Evolutionary conservation across 2,329 filamentous ascomycete genomes (phyloP).

Genomic region (Cladosporium sp.): DNA sequence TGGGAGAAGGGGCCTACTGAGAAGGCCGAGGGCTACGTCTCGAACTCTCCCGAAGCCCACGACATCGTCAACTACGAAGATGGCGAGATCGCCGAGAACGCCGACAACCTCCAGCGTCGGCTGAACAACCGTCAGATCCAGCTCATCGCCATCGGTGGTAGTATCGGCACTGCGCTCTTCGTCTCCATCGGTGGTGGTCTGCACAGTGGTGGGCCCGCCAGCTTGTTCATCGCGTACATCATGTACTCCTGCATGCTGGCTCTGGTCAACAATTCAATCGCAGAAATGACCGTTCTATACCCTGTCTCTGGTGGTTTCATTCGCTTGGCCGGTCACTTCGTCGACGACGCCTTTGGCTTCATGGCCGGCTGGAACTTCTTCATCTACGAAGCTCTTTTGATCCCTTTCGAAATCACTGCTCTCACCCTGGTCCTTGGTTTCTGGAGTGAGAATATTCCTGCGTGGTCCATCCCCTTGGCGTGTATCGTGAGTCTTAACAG

Average conservation of each 20-base stretch:
- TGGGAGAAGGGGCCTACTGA: constrained; percentile 7
- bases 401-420: constrained; percentile 50
- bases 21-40: constrained; percentile 6
- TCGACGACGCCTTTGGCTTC: constrained; percentile 61
- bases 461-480: constrained; percentile 38
- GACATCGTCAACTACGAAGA: neutral
- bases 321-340: constrained; percentile 61
- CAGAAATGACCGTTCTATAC: constrained; percentile 61
- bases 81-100: constrained; percentile 19
- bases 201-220: constrained; percentile 46
- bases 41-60: constrained; percentile 1
- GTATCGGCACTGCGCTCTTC: constrained; percentile 32
- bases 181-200: constrained; percentile 54
- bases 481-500: constrained; percentile 30
- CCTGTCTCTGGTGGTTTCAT: constrained; percentile 62
- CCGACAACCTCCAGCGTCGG: constrained; percentile 28
- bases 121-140: constrained; percentile 33
- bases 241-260: constrained; percentile 54
- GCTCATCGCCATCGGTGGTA: constrained; percentile 33
- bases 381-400: constrained; percentile 48
- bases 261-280: constrained; percentile 61
- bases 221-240: constrained; percentile 56
- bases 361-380: constrained; percentile 47
- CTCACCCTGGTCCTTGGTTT: constrained; percentile 38
- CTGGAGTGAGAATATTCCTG: constrained; percentile 42